phyloP scores from a whole-genome alignment of 225 moss, liverwort and hornwort genomes.

The Polytrichum formosum region DNA sequence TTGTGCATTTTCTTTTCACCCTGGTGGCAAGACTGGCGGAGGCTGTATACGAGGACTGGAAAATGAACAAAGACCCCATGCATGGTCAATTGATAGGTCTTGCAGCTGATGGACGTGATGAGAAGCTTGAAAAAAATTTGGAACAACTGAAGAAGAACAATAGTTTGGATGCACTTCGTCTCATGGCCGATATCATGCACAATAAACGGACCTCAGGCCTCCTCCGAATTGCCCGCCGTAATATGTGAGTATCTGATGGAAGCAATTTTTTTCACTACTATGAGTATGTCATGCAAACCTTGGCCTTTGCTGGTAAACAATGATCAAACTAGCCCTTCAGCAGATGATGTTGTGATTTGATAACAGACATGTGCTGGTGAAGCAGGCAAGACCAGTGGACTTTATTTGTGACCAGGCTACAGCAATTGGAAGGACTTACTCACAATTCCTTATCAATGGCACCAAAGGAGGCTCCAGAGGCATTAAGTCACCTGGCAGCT shows the following conservation, averaged over 20 bases:
- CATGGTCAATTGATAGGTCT: conserved; percentile 62
- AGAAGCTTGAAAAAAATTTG: conserved; percentile 42
- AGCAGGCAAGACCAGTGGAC: conserved; percentile 88
- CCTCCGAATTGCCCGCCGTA: conserved; percentile 82
- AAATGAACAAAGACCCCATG: conserved; percentile 47
- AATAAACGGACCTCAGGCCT: conserved; percentile 74
- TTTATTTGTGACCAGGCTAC: conserved; percentile 64
- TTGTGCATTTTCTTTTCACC: conserved; percentile 76
- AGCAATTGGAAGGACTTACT: conserved; percentile 68
- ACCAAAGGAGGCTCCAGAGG: conserved; percentile 81
- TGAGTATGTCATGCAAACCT: background rate
- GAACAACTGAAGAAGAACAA: conserved; percentile 70
- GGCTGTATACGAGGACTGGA: conserved; percentile 89
- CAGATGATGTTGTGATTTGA: background rate
- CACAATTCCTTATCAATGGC: conserved; percentile 69
- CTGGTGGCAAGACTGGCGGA: conserved; percentile 76
- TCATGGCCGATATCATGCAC: conserved; percentile 80
- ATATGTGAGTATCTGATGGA: conserved; percentile 49
- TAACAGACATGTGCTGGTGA: conserved; percentile 1
- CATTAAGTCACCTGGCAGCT: conserved; percentile 59
- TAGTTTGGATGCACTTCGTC: conserved; percentile 71
- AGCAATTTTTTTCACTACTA: background rate
- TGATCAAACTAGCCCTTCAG: conserved; percentile 1
- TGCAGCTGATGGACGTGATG: conserved; percentile 51
- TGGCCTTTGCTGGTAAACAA: background rate